phyloP scores from a whole-genome alignment of 306 rosid species.

The Boehmeria nivea region DNA sequence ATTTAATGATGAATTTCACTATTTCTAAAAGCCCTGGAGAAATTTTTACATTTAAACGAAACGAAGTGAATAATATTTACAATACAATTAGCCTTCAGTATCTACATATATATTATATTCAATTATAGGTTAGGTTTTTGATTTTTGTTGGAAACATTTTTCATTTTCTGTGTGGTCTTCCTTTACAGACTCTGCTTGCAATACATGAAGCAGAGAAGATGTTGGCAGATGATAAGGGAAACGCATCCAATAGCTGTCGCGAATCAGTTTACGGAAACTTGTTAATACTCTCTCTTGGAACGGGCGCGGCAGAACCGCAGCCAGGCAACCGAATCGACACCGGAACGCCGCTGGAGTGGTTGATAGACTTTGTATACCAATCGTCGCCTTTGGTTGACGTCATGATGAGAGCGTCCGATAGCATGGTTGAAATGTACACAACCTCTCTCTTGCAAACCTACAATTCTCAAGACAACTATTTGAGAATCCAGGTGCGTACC shows the following conservation, averaged over 20 bases:
- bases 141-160: background rate
- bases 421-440: background rate
- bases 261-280: too few relatives aligned
- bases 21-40: too few relatives aligned
- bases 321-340: background rate
- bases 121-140: background rate
- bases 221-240: background rate
- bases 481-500: slow-evolving; percentile 5
- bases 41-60: too few relatives aligned
- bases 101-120: too few relatives aligned
- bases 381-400: background rate
- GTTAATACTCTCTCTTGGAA: slow-evolving; percentile 3
- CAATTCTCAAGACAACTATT: background rate
- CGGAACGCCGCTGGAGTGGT: background rate
- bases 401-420: too few relatives aligned
- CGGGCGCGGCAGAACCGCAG: background rate
- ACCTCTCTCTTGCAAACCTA: background rate
- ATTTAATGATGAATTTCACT: too few relatives aligned
- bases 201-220: slow-evolving; percentile 2
- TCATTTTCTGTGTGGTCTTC: too few relatives aligned
- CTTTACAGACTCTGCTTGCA: slow-evolving; percentile 1
- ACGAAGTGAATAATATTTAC: too few relatives aligned
- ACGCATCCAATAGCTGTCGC: too few relatives aligned
- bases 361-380: too few relatives aligned
- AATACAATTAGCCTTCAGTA: too few relatives aligned